Conservation (phyloP, 2,329 filamentous ascomycete genomes). For the Sporothrix phasma region DNA sequence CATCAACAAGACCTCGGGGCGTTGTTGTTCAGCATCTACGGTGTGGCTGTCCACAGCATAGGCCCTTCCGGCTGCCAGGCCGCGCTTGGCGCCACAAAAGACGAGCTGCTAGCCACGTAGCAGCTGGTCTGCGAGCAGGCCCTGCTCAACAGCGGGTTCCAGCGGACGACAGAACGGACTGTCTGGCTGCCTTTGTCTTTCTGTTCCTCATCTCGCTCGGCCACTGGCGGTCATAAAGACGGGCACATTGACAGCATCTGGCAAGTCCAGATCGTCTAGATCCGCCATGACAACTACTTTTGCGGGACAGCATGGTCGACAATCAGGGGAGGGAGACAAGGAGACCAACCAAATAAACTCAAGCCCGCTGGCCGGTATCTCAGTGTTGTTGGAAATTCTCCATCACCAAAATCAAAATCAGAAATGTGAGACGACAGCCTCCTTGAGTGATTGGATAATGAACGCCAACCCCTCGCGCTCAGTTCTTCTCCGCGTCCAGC, state of each 20-base stretch:
- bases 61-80: slow-evolving; percentile 32
- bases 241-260: no score
- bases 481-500: neutral
- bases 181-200: slow-evolving; percentile 46
- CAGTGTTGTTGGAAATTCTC: neutral
- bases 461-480: neutral
- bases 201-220: slow-evolving; percentile 45
- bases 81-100: slow-evolving; percentile 33
- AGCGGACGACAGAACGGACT: slow-evolving; percentile 42
- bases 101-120: slow-evolving; percentile 33
- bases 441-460: neutral
- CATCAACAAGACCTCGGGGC: slow-evolving; percentile 38
- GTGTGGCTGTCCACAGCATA: slow-evolving; percentile 33
- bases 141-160: slow-evolving; percentile 39
- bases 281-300: neutral
- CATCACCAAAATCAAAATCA: no score
- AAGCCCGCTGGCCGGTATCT: neutral
- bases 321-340: neutral
- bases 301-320: neutral
- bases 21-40: slow-evolving; percentile 47
- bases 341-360: neutral
- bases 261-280: neutral
- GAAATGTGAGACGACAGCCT: neutral
- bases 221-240: no score
- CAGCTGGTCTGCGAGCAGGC: slow-evolving; percentile 43